Percentiles rank a stretch among this genome's conserved stretches.
These are phyloP conservation scores for Pseudocercospora fijiensis DNA, from an alignment of 2,329 filamentous ascomycete species.

Conservation along the genomic window DNA sequence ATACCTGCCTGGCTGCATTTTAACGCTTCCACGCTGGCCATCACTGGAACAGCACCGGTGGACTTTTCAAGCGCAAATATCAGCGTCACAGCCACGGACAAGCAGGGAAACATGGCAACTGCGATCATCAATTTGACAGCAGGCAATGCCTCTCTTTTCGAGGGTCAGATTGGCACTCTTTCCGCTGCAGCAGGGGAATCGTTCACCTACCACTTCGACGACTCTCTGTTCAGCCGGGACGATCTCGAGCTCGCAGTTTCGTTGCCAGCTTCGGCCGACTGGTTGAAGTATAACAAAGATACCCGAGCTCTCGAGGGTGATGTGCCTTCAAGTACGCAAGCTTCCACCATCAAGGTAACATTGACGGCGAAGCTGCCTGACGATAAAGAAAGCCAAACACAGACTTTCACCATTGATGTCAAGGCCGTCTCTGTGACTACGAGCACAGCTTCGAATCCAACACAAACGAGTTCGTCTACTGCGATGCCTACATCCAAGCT, in stretches of 20 bases:
- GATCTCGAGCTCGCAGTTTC: conserved; percentile 47
- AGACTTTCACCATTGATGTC: conserved; percentile 47
- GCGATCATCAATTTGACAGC: conserved; percentile 49
- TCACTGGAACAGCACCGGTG: conserved; percentile 65
- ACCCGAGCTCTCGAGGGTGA: conserved; percentile 50
- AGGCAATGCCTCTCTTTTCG: conserved; percentile 44
- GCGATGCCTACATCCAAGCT: not conserved
- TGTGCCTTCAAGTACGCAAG: conserved; percentile 45
- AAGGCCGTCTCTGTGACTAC: conserved; percentile 17
- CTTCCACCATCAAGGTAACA: conserved; percentile 44
- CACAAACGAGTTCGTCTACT: not conserved
- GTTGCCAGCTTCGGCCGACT: conserved; percentile 45
- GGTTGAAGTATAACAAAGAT: conserved; percentile 52
- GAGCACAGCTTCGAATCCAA: conserved; percentile 13
- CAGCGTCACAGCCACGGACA: conserved; percentile 59
- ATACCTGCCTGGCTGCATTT: conserved; percentile 70
- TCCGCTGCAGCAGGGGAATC: conserved; percentile 51
- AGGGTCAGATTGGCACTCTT: conserved; percentile 45
- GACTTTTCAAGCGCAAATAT: conserved; percentile 62
- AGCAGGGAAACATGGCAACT: conserved; percentile 59
- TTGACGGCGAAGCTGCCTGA: conserved; percentile 43
- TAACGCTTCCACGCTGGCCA: conserved; percentile 58
- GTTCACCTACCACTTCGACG: conserved; percentile 52
- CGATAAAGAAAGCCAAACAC: conserved; percentile 39
- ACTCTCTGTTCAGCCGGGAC: conserved; percentile 43